A percentile compares a stretch with the other conserved stretches of the same genome.
phyloP scores from a whole-genome alignment of 2,329 filamentous ascomycete genomes.

The Fusarium sp. region DNA sequence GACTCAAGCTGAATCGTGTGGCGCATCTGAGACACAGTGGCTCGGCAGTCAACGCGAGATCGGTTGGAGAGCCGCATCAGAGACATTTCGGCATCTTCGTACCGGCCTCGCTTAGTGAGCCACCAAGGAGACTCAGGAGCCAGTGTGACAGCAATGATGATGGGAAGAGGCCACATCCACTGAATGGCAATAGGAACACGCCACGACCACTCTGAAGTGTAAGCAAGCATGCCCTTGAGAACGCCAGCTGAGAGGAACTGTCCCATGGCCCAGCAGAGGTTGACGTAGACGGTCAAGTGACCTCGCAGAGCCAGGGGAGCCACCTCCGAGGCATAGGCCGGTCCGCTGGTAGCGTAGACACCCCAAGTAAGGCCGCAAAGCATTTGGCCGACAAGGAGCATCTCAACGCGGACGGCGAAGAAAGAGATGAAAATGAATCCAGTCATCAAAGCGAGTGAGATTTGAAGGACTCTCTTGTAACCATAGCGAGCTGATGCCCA shows the following conservation, averaged over 20 bases:
- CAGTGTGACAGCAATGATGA: slow-evolving; percentile 45
- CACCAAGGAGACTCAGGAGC: slow-evolving; percentile 52
- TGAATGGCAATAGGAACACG: slow-evolving; percentile 53
- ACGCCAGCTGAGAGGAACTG: slow-evolving; percentile 54
- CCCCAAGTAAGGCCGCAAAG: slow-evolving; percentile 59
- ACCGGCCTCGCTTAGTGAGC: slow-evolving; percentile 44
- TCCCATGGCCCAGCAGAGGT: slow-evolving; percentile 57
- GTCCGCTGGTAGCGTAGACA: slow-evolving; percentile 56
- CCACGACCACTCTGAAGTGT: slow-evolving; percentile 50
- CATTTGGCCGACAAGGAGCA: slow-evolving; percentile 59
- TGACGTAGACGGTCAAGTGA: slow-evolving; percentile 56
- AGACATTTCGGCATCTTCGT: slow-evolving; percentile 44
- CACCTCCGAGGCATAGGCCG: slow-evolving; percentile 59
- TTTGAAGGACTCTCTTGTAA: slow-evolving; percentile 63
- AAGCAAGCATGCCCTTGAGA: slow-evolving; percentile 46
- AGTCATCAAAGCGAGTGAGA: slow-evolving; percentile 51
- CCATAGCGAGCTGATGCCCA: slow-evolving; percentile 36
- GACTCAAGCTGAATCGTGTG: slow-evolving; percentile 59
- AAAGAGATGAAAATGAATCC: slow-evolving; percentile 49
- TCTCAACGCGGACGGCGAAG: slow-evolving; percentile 50
- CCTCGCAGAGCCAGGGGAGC: slow-evolving; percentile 55
- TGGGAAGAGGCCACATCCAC: slow-evolving; percentile 50
- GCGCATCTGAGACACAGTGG: slow-evolving; percentile 76
- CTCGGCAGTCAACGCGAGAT: slow-evolving; percentile 54
- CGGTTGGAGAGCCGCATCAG: slow-evolving; percentile 51